Evolutionary conservation across 164 flowering plant genomes (phyloP), one percentile per base, ranked within the genome.

Genomic region (Magnolia sinica): DNA sequence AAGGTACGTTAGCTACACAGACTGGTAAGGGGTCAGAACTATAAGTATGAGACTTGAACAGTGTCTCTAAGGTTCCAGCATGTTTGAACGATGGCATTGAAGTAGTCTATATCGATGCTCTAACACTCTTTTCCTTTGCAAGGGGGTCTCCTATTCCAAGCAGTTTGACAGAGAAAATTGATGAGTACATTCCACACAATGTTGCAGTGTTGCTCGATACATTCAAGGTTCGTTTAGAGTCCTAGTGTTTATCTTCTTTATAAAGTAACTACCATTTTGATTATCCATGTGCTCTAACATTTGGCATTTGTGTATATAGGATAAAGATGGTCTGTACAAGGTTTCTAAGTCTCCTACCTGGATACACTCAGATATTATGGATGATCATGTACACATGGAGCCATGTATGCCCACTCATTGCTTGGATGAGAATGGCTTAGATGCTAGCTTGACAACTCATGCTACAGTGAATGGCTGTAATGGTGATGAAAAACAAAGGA

Each of bases 91-190:
- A 59, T 45, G 27, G 3, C 27, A 68, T 51, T 68, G 49, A 64
- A 23, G 7, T 31, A 52, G 10, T 76, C 59, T 67, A 37, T 76
- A 14, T 50, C 9, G 65, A 10, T 72, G 49, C 19, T 73, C 52
- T 76, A 52, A 81, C 18, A 68, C 29, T 68, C 70, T 29, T 68
- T 24, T 27, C 68, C 20, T 23, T 68, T 68, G 45, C 79, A 80
- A 95, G 99, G 97, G 99, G 98, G 19, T 83, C 89, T 88, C 95
- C 97, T 64, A 91, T 93, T 76, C 98, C 98, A 37, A 80, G 79
- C 68, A 70, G 55, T 23, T 84, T 96, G 79, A 87, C 91, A 27
- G 90, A 88, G 79, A 90, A 88, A 82, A 91, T 91, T 79, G 81
- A 87, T 73, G 91, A 88, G 64, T 96, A 96, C 82, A 55, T 96